Evolutionary conservation across 495 filamentous ascomycete genomes (phyloP), one percentile per base, ranked within the genome.

Genomic region (Neurospora sp.): DNA sequence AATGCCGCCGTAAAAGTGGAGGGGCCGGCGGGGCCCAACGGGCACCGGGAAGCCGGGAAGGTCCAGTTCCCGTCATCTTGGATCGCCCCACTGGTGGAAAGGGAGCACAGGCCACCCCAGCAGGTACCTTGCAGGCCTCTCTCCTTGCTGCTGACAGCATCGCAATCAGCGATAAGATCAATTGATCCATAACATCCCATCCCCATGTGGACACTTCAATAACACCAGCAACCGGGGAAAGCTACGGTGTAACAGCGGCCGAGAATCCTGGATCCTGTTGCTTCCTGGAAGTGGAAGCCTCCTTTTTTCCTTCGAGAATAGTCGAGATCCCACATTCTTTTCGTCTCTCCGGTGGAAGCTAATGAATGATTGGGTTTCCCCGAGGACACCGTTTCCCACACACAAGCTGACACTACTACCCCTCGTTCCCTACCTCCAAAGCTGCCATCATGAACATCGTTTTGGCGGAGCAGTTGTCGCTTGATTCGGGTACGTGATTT

Each of bases 401-500:
- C 53, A 31, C 53, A 61, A 61, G 53, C 53, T 61, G 53, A 61
- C 14, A 61, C 53, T 61, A 31, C 53, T 61, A 16, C 53, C 53
- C 53, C 53, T 61, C 53, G 53, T 31, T 61, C 53, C 53, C 53
- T 61, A 61, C 53, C 53, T 16, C 22, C 22, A 61, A 61, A 61
- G 27, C 12, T 35, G 53, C 7, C 53, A 80, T 61, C 69, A 88
- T 88, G 86, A 87, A 86, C 72, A 82, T 82, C 73, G 73, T 79
- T 42, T 45, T 80, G 39, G 75, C 80, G 69, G 82, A 80, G 44
- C 75, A 81, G 69, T 77, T 76, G 72, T 86, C 86, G 44, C 80
- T 88, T 70, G 85, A 88, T 81, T 85, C 84, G 79, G 83, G 86
- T 87, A 80, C 72, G 74, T 75, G 71, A 31, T 38, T 65, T 65